Percentiles rank a stretch among this genome's conserved stretches.
These are phyloP conservation scores for Lentinula boryana DNA, from an alignment of 768 basidiomycete genomes.

Conservation along the genomic window DNA sequence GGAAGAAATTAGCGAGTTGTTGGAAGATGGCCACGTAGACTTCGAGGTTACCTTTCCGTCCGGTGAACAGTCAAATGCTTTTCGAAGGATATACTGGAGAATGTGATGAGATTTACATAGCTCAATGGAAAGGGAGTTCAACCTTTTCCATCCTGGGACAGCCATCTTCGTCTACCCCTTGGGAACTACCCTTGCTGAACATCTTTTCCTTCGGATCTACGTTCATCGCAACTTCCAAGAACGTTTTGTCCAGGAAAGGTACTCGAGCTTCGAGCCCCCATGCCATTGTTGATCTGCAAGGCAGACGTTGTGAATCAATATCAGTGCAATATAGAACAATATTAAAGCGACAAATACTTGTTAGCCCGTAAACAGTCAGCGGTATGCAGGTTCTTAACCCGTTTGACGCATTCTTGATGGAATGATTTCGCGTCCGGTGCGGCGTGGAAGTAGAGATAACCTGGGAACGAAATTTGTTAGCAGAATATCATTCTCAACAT, in stretches of 20 bases:
- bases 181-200: constrained; percentile 76
- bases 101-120: constrained; percentile 7
- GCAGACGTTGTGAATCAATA: not conserved
- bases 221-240: constrained; percentile 92
- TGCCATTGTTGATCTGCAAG: constrained; percentile 88
- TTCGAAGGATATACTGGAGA: constrained; percentile 83
- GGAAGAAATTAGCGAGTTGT: not conserved
- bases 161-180: constrained; percentile 80
- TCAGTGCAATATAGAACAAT: not conserved
- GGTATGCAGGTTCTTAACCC: constrained; percentile 97
- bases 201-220: constrained; percentile 82
- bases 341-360: constrained; percentile 52
- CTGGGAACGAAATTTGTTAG: constrained; percentile 29
- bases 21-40: not conserved
- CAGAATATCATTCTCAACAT: not conserved
- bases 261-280: constrained; percentile 99
- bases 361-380: constrained; percentile 97
- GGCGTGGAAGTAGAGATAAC: constrained; percentile 99
- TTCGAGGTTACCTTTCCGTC: constrained; percentile 54
- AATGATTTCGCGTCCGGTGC: constrained; percentile 85
- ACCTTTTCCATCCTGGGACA: constrained; percentile 96
- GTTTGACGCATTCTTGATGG: constrained; percentile 91
- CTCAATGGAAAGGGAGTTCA: constrained; percentile 1
- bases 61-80: constrained; percentile 87
- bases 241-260: constrained; percentile 95